Conservation (phyloP, 495 filamentous ascomycete genomes). For the Penicillium ochrochloron region DNA sequence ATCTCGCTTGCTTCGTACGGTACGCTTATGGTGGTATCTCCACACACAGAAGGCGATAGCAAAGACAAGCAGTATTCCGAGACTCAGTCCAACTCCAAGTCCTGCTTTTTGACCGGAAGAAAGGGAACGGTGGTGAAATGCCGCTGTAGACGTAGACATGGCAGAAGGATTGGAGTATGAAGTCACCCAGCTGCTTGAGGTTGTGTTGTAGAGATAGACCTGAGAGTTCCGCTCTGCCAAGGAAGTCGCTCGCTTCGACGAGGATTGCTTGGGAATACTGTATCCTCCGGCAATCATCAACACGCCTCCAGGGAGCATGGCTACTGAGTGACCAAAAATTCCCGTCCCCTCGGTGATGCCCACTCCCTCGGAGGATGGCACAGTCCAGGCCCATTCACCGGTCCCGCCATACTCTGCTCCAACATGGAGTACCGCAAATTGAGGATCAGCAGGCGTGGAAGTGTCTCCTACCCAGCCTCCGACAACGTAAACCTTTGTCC, state of each 20-base stretch:
- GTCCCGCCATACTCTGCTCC: slow-evolving; percentile 70
- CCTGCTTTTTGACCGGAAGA: slow-evolving; percentile 60
- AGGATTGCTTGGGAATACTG: slow-evolving; percentile 56
- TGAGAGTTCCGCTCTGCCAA: slow-evolving; percentile 43
- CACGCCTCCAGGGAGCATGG: slow-evolving; percentile 80
- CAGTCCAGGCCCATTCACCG: slow-evolving; percentile 74
- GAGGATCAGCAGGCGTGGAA: slow-evolving; percentile 73
- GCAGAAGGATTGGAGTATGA: slow-evolving; percentile 65
- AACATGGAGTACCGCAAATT: slow-evolving; percentile 75
- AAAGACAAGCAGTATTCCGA: slow-evolving; percentile 63
- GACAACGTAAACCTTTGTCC: slow-evolving; percentile 71
- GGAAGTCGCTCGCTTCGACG: slow-evolving; percentile 46
- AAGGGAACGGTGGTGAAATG: slow-evolving; percentile 14
- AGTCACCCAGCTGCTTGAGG: slow-evolving; percentile 70
- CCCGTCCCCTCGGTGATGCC: slow-evolving; percentile 58
- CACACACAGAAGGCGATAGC: slow-evolving; percentile 56
- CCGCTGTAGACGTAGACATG: background rate
- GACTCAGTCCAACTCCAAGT: slow-evolving; percentile 74
- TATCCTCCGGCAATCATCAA: slow-evolving; percentile 92
- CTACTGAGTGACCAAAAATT: slow-evolving; percentile 84
- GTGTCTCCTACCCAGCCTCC: slow-evolving; percentile 92
- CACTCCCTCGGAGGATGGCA: slow-evolving; percentile 52
- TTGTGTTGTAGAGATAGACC: slow-evolving; percentile 77
- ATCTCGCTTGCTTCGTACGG: slow-evolving; percentile 51
- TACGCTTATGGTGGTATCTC: slow-evolving; percentile 60